phyloP scores from a whole-genome alignment of 2,329 filamentous ascomycete genomes.

The Colletotrichum sp. region DNA sequence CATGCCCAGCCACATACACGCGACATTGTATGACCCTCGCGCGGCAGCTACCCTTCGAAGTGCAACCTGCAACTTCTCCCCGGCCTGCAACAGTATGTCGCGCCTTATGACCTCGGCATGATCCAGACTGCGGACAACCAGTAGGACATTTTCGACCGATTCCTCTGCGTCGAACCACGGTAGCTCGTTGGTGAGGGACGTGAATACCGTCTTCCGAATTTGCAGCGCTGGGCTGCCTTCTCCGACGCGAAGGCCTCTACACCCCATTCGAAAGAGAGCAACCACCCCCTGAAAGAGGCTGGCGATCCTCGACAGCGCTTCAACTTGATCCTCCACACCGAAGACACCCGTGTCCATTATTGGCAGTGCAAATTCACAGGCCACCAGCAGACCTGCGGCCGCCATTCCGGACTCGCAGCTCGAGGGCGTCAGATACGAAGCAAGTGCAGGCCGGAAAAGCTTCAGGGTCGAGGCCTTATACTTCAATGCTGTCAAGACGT shows the following conservation, averaged over 20 bases:
- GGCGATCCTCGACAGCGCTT: background rate
- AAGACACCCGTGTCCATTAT: background rate
- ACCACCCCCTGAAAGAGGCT: background rate
- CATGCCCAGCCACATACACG: background rate
- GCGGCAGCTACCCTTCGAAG: background rate
- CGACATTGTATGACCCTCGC: background rate
- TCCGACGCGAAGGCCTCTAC: too few species aligned
- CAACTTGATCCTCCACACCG: background rate
- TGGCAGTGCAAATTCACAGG: background rate
- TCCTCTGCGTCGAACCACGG: background rate
- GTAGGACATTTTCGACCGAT: background rate
- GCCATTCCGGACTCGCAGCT: background rate
- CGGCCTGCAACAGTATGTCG: background rate
- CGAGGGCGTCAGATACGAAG: background rate
- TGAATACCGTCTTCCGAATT: background rate
- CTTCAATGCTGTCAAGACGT: background rate
- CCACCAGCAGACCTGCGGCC: background rate
- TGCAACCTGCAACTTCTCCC: background rate
- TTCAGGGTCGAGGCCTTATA: background rate
- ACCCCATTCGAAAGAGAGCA: background rate
- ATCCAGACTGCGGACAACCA: background rate
- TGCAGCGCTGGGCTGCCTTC: background rate
- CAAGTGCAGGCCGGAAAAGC: background rate
- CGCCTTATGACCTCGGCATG: background rate
- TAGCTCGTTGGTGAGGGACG: background rate